Evolutionary conservation across 768 basidiomycete species (phyloP), one percentile per base, ranked within the genome.

Genomic region (Rhizopogon roseolus): DNA sequence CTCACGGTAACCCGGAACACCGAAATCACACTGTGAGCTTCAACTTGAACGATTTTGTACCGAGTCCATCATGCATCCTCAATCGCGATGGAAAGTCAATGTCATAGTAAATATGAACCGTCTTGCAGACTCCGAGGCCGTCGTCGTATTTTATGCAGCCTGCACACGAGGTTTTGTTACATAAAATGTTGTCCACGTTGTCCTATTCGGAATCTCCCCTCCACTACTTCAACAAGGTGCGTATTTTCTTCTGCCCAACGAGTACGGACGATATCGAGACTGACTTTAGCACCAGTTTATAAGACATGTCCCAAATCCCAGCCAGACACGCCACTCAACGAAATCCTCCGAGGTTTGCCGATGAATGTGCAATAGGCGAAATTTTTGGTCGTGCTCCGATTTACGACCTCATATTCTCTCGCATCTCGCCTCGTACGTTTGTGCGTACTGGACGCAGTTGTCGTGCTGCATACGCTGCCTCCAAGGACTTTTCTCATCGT

Each of bases 361-460:
- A 34, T 19, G 45, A 46, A 22, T 46, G 45, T 9, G 17, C 19
- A 14, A 13, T 22, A 34, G 45, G 45, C 25, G 49, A 53, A 43
- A 2, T 55, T 17, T 56, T 57, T 37, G 28, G 48, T 46, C 45
- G 54, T 5, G 38, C 54, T 29, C 52, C 54, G 44, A 25, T 55
- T 11, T 55, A 55, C 16, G 52, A 53, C n/a, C 14, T 52, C 8
- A 55, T 55, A 17, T 55, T 55, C 54, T 41, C 50, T 25, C 29
- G 44, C 22, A 45, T 67, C 11, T 57, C 58, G 29, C 64, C 63
- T 3, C 52, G 25, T 27, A 57, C 62, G 17, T 58, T 69, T 7
- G 28, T 60, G 2, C 50, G 57, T 10, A 57, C 59, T 41, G 54
- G 61, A 0, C 17, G 44, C n/a, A 61, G 56, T 9, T 67, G 62